phyloP scores from a whole-genome alignment of 441 rosid genomes.

The Codiaeum variegatum region DNA sequence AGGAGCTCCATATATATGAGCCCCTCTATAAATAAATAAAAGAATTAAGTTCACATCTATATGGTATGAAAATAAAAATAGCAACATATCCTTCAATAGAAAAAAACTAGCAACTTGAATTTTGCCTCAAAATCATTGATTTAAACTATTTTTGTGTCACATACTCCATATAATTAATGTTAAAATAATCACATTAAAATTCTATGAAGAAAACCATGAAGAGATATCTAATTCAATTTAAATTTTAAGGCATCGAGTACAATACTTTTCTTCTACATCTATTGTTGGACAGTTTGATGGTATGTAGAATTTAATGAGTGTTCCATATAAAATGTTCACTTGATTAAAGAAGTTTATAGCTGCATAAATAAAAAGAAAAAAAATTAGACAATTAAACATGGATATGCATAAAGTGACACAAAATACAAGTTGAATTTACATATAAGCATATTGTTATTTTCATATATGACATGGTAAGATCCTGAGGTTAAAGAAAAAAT shows the following conservation, averaged over 20 bases:
- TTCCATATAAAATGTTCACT: constrained; percentile 92
- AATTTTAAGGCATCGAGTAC: constrained; percentile 6
- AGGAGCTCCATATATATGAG: constrained; percentile 7
- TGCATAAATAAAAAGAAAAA: constrained; percentile 29
- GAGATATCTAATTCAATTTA: not conserved
- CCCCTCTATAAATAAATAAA: constrained; percentile 5
- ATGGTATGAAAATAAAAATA: no score
- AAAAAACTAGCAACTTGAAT: no score
- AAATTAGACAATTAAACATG: not conserved
- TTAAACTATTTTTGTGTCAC: no score
- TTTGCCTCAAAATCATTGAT: no score
- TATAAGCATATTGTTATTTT: no score
- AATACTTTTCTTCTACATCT: constrained; percentile 97
- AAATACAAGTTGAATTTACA: no score
- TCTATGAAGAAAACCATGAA: not conserved
- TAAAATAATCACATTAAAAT: not conserved
- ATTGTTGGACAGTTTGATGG: constrained; percentile 86
- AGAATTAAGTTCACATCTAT: not conserved
- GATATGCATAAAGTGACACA: no score
- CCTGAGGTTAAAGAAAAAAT: no score
- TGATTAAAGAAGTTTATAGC: constrained; percentile 99
- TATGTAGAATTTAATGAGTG: constrained; percentile 93
- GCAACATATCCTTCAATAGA: no score
- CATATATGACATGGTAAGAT: no score
- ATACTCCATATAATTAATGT: no score